Percentiles rank a stretch among this genome's conserved stretches.
phyloP scores from a whole-genome alignment of 495 filamentous ascomycete genomes.

The Penicillium riverlandense region DNA sequence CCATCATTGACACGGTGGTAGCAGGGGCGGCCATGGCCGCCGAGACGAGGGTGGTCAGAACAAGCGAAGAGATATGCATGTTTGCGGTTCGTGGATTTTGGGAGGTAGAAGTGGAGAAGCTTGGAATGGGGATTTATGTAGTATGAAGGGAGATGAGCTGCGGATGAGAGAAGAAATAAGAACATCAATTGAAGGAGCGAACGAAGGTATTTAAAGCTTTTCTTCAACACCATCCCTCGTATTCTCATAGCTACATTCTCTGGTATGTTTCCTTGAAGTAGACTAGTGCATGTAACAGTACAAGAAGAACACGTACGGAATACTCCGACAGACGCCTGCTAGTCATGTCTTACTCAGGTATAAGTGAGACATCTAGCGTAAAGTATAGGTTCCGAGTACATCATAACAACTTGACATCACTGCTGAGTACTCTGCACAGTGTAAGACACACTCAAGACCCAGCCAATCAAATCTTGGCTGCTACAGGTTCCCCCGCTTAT shows the following conservation, averaged over 20 bases:
- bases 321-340: neutral
- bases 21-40: slow-evolving; percentile 31
- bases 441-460: slow-evolving; percentile 8
- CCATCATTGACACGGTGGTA: slow-evolving; percentile 27
- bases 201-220: slow-evolving; percentile 6
- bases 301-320: neutral
- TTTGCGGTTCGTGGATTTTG: slow-evolving; percentile 11
- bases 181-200: neutral
- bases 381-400: neutral
- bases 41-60: slow-evolving; percentile 26
- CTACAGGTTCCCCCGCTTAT: slow-evolving; percentile 5
- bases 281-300: slow-evolving; percentile 11
- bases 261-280: slow-evolving; percentile 1
- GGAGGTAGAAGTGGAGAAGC: neutral
- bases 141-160: neutral
- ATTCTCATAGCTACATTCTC: neutral
- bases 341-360: slow-evolving; percentile 7
- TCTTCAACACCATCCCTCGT: neutral
- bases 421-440: neutral
- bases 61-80: slow-evolving; percentile 42
- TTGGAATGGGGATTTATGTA: neutral
- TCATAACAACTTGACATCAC: neutral
- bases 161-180: neutral
- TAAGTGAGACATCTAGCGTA: slow-evolving; percentile 6
- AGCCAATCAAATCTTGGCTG: slow-evolving; percentile 2